A percentile compares a stretch with the other conserved stretches of the same genome.
These are phyloP conservation scores for Trametes elegans DNA, from an alignment of 768 basidiomycete species.

Conservation along the genomic window DNA sequence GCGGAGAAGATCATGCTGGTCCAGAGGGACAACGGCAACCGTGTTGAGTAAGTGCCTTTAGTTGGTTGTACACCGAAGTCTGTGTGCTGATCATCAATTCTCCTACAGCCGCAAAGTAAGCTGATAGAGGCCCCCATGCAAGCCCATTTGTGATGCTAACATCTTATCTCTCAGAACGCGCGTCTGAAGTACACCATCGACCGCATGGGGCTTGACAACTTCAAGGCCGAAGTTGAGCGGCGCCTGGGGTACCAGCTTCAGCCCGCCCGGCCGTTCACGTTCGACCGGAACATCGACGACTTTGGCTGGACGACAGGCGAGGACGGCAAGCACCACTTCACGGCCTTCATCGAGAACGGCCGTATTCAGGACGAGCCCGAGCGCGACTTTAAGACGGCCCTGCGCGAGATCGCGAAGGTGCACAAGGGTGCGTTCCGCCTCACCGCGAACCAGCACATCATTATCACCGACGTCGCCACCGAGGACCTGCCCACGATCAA, in stretches of 20 bases:
- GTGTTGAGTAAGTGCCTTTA: constrained; percentile 67
- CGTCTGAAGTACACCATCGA: constrained; percentile 97
- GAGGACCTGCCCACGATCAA: constrained; percentile 79
- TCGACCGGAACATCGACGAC: constrained; percentile 89
- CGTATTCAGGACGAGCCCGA: constrained; percentile 94
- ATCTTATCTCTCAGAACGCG: constrained; percentile 52
- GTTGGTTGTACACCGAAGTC: not conserved
- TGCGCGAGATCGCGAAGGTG: constrained; percentile 89
- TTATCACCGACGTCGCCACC: constrained; percentile 78
- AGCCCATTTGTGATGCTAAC: not conserved
- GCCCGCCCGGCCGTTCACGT: constrained; percentile 73
- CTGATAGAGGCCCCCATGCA: constrained; percentile 29
- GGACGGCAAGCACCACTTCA: constrained; percentile 89
- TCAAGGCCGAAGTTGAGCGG: constrained; percentile 88
- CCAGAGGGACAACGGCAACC: constrained; percentile 95
- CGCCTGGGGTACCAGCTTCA: constrained; percentile 76
- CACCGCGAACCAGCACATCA: constrained; percentile 92
- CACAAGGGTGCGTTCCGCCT: constrained; percentile 94
- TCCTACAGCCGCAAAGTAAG: constrained; percentile 37
- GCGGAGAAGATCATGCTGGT: constrained; percentile 93
- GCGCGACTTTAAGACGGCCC: constrained; percentile 86
- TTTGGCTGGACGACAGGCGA: constrained; percentile 90
- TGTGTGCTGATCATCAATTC: not conserved
- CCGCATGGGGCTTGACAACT: constrained; percentile 84
- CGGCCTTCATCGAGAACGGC: constrained; percentile 95